Base-by-base conservation (phyloP, 306 rosid species). In the Delonix regia region DNA sequence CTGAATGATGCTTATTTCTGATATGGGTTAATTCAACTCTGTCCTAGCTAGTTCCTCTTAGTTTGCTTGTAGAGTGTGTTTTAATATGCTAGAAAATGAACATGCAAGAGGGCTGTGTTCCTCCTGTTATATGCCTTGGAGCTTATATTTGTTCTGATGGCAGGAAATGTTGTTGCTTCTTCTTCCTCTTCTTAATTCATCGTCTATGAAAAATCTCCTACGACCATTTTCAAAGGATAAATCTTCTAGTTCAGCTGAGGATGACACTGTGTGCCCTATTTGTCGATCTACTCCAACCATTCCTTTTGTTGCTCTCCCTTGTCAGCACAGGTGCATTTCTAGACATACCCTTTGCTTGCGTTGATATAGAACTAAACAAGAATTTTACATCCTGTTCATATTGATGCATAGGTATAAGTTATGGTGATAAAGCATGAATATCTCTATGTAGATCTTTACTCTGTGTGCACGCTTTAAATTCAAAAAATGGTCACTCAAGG, bases 91-190 rank as follows among this genome's bases (percentile, higher is more conserved):
- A 59, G 34, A 19, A 30, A 53, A 53, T 81, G 49, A 73, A 79
- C 72, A 42, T 34, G 38, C 47, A 13, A 49, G 21, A 59, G 33
- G 69, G 77, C 22, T 42, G 71, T 38, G 4, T 48, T 19, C 42
- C 53, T 55, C 33, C 2, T 24, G 47, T 24, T 6, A 6, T 6
- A 78, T 61, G 27, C 34, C 27, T 72, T n/a, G 78, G 57, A 63
- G 51, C 71, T 78, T 28, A 24, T 56, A 66, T 63, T 73, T 72
- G 72, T 80, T 74, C 75, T 88, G 65, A 64, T 92, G 75, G 85
- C 96, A 96, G 99, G 99, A 96, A 82, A 93, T 96, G 99, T 76
- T 96, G 82, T 79, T 96, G 85, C 69, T 96, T 82, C 99, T 93
- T 61, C 99, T 96, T 85, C 99, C 99, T 78, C 97, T 96, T 74